A percentile compares a stretch with the other conserved stretches of the same genome.
Conservation (phyloP, 768 basidiomycete genomes). For the Hericium coralloides region DNA sequence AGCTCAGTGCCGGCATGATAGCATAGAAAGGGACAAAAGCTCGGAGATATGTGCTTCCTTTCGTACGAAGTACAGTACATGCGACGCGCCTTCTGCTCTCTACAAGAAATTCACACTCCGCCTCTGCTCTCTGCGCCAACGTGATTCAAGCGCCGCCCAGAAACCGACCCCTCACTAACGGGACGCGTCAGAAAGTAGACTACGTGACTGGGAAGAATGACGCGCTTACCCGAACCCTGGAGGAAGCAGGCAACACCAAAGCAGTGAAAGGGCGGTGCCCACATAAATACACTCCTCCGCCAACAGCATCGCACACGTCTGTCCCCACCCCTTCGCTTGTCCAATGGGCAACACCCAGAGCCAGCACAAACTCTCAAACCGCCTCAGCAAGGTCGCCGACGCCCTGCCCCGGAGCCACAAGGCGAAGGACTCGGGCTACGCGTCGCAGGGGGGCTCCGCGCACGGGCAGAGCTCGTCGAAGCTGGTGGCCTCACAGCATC, state of each 20-base stretch:
- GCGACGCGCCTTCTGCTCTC: too few relatives aligned
- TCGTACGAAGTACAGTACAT: too few relatives aligned
- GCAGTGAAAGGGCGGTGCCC: background rate
- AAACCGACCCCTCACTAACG: too few relatives aligned
- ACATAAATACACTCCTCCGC: background rate
- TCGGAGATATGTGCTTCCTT: too few relatives aligned
- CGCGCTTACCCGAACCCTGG: background rate
- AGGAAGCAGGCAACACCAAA: background rate
- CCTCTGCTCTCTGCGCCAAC: too few relatives aligned
- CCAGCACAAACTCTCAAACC: slow-evolving; percentile 1
- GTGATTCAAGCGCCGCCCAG: too few relatives aligned
- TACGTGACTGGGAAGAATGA: too few relatives aligned
- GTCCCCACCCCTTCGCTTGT: background rate
- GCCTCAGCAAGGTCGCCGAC: background rate
- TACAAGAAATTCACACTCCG: too few relatives aligned
- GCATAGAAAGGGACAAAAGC: too few relatives aligned
- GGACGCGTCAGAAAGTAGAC: background rate
- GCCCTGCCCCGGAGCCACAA: background rate
- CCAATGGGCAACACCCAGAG: slow-evolving; percentile 13
- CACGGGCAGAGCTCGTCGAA: slow-evolving; percentile 2
- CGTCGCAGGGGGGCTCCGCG: slow-evolving; percentile 9
- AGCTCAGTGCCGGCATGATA: too few relatives aligned
- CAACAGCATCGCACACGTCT: background rate
- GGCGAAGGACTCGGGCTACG: slow-evolving; percentile 10
- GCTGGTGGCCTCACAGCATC: background rate